phyloP scores from a whole-genome alignment of 306 rosid species.

The Cicer arietinum region DNA sequence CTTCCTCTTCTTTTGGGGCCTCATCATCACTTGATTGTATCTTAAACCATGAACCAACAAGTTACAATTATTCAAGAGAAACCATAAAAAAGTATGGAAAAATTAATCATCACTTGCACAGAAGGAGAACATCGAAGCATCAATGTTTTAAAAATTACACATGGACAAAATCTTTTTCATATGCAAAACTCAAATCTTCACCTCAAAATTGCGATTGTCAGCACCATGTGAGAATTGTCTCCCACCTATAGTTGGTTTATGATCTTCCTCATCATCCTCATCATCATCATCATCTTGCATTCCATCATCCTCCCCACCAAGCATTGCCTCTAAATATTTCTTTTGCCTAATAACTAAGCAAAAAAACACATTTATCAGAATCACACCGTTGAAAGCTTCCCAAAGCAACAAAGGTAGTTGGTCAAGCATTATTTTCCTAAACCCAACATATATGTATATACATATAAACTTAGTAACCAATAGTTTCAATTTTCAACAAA shows the following conservation, averaged over 20 bases:
- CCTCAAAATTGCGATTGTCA: conserved; percentile 87
- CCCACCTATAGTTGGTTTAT: conserved; percentile 52
- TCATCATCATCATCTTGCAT: conserved; percentile 58
- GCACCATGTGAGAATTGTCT: conserved; percentile 59
- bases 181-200: conserved; percentile 43
- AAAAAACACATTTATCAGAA: conserved; percentile 38
- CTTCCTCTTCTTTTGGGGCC: conserved; percentile 78
- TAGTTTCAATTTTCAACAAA: conserved; percentile 32
- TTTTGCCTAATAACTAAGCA: conserved; percentile 66
- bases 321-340: conserved; percentile 59
- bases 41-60: conserved; percentile 49
- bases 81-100: conserved; percentile 23
- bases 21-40: conserved; percentile 79
- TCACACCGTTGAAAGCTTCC: conserved; percentile 18
- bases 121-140: conserved; percentile 5
- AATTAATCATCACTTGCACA: neutral
- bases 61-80: conserved; percentile 40
- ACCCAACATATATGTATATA: neutral
- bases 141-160: neutral
- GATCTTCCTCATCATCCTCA: conserved; percentile 65
- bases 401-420: conserved; percentile 5
- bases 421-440: conserved; percentile 22
- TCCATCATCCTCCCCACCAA: conserved; percentile 74
- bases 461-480: conserved; percentile 11
- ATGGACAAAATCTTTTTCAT: neutral